phyloP scores from a whole-genome alignment of 2,329 filamentous ascomycete genomes.

The Botryotinia narcissicola region DNA sequence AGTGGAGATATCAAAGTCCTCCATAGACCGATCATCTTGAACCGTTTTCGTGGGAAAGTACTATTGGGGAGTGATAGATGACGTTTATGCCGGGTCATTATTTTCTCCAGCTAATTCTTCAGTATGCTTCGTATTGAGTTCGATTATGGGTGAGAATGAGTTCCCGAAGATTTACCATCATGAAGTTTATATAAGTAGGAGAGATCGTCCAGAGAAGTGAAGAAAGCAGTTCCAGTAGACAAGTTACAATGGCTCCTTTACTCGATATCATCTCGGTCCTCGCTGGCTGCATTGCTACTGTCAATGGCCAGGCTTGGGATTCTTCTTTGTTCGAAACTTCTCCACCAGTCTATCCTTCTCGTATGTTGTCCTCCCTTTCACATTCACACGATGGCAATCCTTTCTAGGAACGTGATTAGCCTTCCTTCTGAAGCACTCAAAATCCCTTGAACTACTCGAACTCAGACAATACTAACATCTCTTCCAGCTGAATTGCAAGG shows the following conservation, averaged over 20 bases:
- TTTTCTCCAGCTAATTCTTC: not conserved
- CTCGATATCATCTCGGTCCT: constrained; percentile 9
- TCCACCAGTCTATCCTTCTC: constrained; percentile 33
- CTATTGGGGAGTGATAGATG: not conserved
- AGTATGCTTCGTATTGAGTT: not conserved
- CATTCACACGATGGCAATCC: not conserved
- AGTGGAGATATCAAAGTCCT: not conserved
- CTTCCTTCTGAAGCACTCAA: not conserved
- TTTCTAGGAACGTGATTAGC: not conserved
- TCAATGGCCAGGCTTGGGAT: constrained; percentile 16
- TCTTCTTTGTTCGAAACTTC: constrained; percentile 15
- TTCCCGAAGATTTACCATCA: constrained; percentile 11
- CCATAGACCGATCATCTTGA: not conserved
- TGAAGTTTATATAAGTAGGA: constrained; percentile 4
- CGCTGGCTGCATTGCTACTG: constrained; percentile 15
- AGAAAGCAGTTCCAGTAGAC: constrained; percentile 2
- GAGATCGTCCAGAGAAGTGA: not conserved
- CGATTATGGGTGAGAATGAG: not conserved
- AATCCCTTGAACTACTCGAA: not conserved
- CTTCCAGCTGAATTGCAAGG: constrained; percentile 23
- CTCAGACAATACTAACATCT: constrained; percentile 21
- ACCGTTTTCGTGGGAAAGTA: not conserved
- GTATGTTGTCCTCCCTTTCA: constrained; percentile 23
- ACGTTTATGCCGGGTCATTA: not conserved
- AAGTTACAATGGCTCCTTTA: constrained; percentile 17